These are phyloP conservation scores for Ophiostoma ulmi DNA, from an alignment of 2,329 filamentous ascomycete genomes.

Conservation along the genomic window DNA sequence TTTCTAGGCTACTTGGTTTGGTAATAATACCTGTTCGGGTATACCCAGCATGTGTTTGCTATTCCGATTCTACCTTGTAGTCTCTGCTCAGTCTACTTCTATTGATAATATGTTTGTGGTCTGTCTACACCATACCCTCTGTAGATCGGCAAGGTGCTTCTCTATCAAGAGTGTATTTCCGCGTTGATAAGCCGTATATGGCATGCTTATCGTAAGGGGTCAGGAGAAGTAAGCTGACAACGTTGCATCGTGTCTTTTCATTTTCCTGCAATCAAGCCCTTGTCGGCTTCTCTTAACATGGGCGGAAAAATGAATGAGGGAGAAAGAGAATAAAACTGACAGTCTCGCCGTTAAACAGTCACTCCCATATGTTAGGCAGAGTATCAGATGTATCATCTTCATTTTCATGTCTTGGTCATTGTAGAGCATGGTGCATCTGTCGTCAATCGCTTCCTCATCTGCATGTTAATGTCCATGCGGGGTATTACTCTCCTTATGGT, in stretches of 20 bases:
- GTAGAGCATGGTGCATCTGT: not conserved
- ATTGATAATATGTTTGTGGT: not conserved
- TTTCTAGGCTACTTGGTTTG: not conserved
- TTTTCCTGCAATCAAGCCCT: no score
- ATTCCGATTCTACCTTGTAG: not conserved
- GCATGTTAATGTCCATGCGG: not conserved
- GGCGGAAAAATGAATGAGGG: no score
- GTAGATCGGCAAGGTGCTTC: not conserved
- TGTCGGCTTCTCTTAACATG: no score
- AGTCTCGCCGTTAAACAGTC: not conserved
- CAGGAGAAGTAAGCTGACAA: not conserved
- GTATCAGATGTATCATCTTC: no score
- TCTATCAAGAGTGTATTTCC: not conserved
- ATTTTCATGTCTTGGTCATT: not conserved
- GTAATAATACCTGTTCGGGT: not conserved
- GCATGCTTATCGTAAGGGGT: not conserved
- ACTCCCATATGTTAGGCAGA: not conserved
- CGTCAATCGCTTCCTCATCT: not conserved
- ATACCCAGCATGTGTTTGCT: not conserved
- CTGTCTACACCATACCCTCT: not conserved
- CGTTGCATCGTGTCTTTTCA: not conserved
- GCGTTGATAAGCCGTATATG: not conserved
- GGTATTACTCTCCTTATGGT: not conserved
- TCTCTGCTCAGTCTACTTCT: not conserved
- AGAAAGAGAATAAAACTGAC: no score